These are phyloP conservation scores for Neurospora sp. DNA, from an alignment of 495 filamentous ascomycete species.

Conservation along the genomic window DNA sequence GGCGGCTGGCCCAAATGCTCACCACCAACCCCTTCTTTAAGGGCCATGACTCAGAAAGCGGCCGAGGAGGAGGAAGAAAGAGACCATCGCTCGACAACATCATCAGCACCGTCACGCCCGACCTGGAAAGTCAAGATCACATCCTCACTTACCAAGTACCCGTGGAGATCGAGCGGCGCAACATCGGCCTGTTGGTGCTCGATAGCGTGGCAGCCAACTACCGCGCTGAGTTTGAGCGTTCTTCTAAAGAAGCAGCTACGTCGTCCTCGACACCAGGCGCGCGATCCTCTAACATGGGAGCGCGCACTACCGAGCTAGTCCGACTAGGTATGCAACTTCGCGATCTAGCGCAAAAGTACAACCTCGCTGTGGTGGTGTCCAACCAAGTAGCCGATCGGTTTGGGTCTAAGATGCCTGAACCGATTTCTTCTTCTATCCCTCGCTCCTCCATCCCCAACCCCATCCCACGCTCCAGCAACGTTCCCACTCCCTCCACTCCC, in stretches of 20 bases:
- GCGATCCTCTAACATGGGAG: conserved; percentile 41
- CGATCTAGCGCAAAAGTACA: conserved; percentile 57
- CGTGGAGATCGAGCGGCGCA: conserved; percentile 62
- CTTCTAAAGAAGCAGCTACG: conserved; percentile 1
- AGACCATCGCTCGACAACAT: conserved; percentile 61
- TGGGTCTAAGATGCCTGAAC: conserved; percentile 10
- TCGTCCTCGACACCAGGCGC: neutral
- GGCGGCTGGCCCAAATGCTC: conserved; percentile 69
- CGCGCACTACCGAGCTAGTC: conserved; percentile 58
- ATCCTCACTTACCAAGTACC: conserved; percentile 88
- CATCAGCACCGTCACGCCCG: conserved; percentile 72
- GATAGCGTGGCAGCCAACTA: conserved; percentile 94
- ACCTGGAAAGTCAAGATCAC: conserved; percentile 92
- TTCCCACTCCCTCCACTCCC: conserved; percentile 24
- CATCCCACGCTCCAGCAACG: neutral
- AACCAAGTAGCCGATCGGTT: conserved; percentile 97
- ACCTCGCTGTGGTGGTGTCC: conserved; percentile 78
- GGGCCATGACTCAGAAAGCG: conserved; percentile 23
- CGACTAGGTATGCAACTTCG: conserved; percentile 68
- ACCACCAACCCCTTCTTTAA: conserved; percentile 52
- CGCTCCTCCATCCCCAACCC: conserved; percentile 1
- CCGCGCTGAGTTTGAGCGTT: conserved; percentile 71
- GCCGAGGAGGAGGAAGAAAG: conserved; percentile 4
- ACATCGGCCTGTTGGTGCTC: conserved; percentile 70
- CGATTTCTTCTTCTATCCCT: conserved; percentile 7